phyloP scores from a whole-genome alignment of 306 rosid species.

The Luffa acutangula region DNA sequence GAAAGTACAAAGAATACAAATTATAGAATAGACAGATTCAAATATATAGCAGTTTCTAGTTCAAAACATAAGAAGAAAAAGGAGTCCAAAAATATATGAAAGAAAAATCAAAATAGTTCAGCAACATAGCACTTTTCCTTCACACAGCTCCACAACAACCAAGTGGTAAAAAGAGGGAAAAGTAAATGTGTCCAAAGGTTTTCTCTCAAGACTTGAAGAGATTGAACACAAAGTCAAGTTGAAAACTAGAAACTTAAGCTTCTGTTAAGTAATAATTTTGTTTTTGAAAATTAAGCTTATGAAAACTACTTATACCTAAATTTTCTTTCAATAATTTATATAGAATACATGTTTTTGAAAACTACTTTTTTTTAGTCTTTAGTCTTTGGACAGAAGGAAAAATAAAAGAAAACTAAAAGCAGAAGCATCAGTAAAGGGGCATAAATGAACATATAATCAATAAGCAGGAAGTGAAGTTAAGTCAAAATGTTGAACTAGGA shows the following conservation, averaged over 20 bases:
- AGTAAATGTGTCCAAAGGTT: no score
- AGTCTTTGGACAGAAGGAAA: not conserved
- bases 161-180: not conserved
- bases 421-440: not conserved
- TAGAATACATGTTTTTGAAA: not conserved
- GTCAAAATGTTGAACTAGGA: not conserved
- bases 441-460: not conserved
- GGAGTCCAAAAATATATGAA: not conserved
- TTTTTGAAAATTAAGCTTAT: not conserved
- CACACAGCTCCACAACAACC: not conserved
- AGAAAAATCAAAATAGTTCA: not conserved
- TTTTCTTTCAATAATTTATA: no score
- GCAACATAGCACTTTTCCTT: not conserved
- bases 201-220: not conserved
- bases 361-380: not conserved
- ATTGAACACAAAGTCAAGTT: not conserved
- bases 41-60: not conserved
- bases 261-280: not conserved
- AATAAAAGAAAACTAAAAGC: not conserved
- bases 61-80: not conserved
- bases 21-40: not conserved
- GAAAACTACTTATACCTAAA: not conserved
- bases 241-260: not conserved
- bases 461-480: not conserved
- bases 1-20: not conserved